Percentiles rank a stretch among this genome's conserved stretches.
phyloP scores from a whole-genome alignment of 257 asterid species.

The Plantago elongata region DNA sequence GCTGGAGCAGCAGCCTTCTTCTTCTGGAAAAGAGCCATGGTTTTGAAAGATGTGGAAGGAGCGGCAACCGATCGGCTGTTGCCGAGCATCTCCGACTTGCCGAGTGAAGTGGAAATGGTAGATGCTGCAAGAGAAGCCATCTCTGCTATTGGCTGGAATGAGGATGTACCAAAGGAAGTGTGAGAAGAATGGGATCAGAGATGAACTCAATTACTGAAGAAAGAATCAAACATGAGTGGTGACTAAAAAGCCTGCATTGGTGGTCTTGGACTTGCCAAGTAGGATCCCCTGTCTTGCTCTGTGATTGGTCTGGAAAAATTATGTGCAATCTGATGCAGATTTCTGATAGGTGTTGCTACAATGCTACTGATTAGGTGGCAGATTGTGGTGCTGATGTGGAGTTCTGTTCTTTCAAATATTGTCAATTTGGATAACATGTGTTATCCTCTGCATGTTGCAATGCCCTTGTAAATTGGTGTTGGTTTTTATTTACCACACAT shows the following conservation, averaged over 20 bases:
- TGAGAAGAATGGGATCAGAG: slow-evolving; percentile 5
- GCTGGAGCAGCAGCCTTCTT: slow-evolving; percentile 58
- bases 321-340: slow-evolving; percentile 45
- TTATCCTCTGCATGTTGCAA: slow-evolving; percentile 23
- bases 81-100: slow-evolving; percentile 73
- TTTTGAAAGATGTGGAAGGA: slow-evolving; percentile 57
- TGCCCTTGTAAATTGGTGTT: not conserved
- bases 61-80: slow-evolving; percentile 46
- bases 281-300: slow-evolving; percentile 18
- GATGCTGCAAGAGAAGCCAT: slow-evolving; percentile 73
- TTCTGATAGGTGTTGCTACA: slow-evolving; percentile 34
- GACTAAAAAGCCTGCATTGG: slow-evolving; percentile 44
- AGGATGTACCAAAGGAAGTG: not conserved
- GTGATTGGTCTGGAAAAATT: slow-evolving; percentile 29
- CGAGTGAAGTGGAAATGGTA: slow-evolving; percentile 49
- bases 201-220: slow-evolving; percentile 8
- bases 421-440: slow-evolving; percentile 35
- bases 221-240: slow-evolving; percentile 12
- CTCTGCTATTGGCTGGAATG: not conserved
- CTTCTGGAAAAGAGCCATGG: slow-evolving; percentile 79
- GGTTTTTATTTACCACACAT: not conserved
- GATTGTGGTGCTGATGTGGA: slow-evolving; percentile 45
- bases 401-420: slow-evolving; percentile 16
- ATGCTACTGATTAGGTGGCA: slow-evolving; percentile 32
- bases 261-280: slow-evolving; percentile 66